Evolutionary conservation across 1,139 yeast species (phyloP).

Genomic region (Petasospora fabianii): DNA sequence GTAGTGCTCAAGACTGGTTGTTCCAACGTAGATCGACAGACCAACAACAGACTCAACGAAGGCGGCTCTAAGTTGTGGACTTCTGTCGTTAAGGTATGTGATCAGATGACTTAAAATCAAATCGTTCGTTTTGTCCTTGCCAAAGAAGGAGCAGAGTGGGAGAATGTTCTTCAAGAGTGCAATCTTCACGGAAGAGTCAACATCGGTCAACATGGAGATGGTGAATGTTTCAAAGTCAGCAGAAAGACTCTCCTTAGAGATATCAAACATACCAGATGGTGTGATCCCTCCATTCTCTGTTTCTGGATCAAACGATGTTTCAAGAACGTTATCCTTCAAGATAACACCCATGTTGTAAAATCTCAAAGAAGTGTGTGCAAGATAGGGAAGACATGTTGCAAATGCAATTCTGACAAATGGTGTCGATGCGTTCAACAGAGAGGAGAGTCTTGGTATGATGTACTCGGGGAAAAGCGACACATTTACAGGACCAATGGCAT

Average conservation of each 20-base stretch:
- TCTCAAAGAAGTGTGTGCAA: conserved; percentile 59
- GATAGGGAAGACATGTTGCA: conserved; percentile 68
- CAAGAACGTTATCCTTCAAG: conserved; percentile 42
- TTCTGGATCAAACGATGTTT: conserved; percentile 37
- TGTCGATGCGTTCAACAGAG: conserved; percentile 38
- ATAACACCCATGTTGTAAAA: conserved; percentile 66
- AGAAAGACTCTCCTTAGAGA: conserved; percentile 31
- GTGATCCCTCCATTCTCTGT: conserved; percentile 34
- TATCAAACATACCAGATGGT: conserved; percentile 33
- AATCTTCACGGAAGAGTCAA: conserved; percentile 60
- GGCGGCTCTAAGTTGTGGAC: conserved; percentile 61
- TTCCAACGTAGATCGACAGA: conserved; percentile 77
- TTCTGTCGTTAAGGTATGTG: conserved; percentile 82
- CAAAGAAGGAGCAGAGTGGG: conserved; percentile 78
- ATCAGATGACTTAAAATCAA: conserved; percentile 84
- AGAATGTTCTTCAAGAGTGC: conserved; percentile 65
- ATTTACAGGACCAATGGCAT: conserved; percentile 71
- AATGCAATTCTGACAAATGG: conserved; percentile 58
- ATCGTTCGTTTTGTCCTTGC: conserved; percentile 85
- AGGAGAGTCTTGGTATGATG: conserved; percentile 64
- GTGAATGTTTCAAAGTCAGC: conserved; percentile 61
- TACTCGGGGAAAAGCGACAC: conserved; percentile 77
- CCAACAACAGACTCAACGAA: conserved; percentile 76
- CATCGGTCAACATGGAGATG: conserved; percentile 64
- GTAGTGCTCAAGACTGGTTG: conserved; percentile 80